Evolutionary conservation across 768 basidiomycete genomes (phyloP).

Genomic region (Pleurotus sapidus): DNA sequence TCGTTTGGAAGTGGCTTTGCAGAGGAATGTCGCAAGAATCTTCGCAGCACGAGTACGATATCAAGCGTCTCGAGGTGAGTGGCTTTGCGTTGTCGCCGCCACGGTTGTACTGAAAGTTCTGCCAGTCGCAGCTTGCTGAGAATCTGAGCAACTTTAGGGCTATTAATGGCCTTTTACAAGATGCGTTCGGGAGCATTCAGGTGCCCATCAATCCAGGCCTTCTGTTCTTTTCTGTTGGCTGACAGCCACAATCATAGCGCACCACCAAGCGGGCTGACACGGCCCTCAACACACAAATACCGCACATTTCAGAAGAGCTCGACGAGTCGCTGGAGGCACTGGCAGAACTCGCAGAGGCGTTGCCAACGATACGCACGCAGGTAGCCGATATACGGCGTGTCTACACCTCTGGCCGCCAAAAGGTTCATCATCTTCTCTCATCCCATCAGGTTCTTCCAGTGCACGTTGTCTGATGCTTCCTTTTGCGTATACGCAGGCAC

Average conservation of each 20-base stretch:
- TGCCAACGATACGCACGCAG: constrained; percentile 62
- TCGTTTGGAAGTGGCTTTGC: constrained; percentile 45
- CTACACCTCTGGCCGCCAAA: constrained; percentile 69
- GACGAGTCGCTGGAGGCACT: constrained; percentile 59
- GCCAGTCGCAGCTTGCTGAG: constrained; percentile 62
- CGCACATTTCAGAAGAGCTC: constrained; percentile 58
- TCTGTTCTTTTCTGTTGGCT: background rate
- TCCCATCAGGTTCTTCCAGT: background rate
- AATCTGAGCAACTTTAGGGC: constrained; percentile 73
- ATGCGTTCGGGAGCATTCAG: constrained; percentile 58
- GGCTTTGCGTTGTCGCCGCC: constrained; percentile 1
- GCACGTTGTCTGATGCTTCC: background rate
- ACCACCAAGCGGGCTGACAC: constrained; percentile 58
- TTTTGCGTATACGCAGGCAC: constrained; percentile 43
- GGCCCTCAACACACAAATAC: constrained; percentile 56
- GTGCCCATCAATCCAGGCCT: constrained; percentile 29
- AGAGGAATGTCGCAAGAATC: constrained; percentile 45
- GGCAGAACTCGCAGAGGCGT: constrained; percentile 49
- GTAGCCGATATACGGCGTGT: constrained; percentile 59
- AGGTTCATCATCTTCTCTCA: constrained; percentile 36
- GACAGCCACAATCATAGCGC: constrained; percentile 33
- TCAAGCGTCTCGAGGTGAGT: constrained; percentile 61
- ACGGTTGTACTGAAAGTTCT: constrained; percentile 1
- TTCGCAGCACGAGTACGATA: constrained; percentile 47
- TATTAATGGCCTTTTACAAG: constrained; percentile 67